phyloP scores from a whole-genome alignment of 768 basidiomycete species.

The Mycena vitilis region DNA sequence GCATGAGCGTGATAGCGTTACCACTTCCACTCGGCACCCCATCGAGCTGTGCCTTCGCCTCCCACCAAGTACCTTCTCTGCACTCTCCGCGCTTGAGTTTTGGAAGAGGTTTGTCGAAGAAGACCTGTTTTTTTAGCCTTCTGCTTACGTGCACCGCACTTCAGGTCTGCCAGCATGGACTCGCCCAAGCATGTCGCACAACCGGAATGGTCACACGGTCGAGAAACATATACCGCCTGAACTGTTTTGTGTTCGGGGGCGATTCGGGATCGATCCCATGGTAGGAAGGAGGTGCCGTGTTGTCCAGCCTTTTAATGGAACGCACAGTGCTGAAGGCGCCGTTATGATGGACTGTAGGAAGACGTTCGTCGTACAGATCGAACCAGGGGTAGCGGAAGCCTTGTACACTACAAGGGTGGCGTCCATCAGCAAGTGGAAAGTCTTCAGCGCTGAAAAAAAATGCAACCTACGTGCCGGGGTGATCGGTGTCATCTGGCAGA shows the following conservation, averaged over 20 bases:
- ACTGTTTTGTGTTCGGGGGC: neutral
- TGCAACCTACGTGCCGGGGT: neutral
- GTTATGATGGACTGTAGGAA: neutral
- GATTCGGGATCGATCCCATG: neutral
- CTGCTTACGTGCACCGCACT: neutral
- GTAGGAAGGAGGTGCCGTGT: neutral
- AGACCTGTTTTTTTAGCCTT: neutral
- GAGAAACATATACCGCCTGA: neutral
- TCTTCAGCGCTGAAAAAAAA: neutral
- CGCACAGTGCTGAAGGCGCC: neutral
- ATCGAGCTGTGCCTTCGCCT: neutral
- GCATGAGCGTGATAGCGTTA: neutral
- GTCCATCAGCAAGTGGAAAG: neutral
- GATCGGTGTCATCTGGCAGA: constrained; percentile 11
- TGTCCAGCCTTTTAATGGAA: neutral
- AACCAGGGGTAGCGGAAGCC: neutral
- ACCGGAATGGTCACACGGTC: neutral
- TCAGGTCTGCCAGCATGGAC: neutral
- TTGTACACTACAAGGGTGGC: neutral
- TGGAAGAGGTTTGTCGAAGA: constrained; percentile 7
- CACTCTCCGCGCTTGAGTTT: constrained; percentile 1
- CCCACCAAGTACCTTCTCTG: constrained; percentile 13
- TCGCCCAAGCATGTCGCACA: constrained; percentile 5
- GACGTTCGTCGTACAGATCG: neutral
- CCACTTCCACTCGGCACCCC: neutral